Evolutionary conservation across 2,329 filamentous ascomycete species (phyloP).

Genomic region (Diplocarpon rosae): DNA sequence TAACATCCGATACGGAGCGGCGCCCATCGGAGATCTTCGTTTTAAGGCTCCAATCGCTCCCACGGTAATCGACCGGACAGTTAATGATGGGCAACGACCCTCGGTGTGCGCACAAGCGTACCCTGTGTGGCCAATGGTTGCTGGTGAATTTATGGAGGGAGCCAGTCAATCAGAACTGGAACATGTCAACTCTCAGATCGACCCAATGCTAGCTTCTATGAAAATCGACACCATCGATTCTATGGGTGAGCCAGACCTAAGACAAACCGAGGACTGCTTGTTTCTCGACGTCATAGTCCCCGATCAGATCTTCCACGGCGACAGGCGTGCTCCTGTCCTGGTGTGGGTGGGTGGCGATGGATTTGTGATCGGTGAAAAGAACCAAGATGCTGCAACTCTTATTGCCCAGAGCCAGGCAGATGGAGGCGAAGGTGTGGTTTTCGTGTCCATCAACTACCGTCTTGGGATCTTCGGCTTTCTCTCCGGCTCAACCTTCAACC

Average conservation of each 20-base stretch:
- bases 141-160: background rate
- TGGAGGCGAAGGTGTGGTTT: slow-evolving; percentile 28
- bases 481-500: slow-evolving; percentile 8
- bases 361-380: slow-evolving; percentile 32
- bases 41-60: slow-evolving; percentile 31
- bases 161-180: background rate
- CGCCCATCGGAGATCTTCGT: slow-evolving; percentile 32
- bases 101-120: slow-evolving; percentile 14
- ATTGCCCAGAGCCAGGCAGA: slow-evolving; percentile 20
- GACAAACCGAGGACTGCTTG: slow-evolving; percentile 32
- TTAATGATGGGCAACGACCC: slow-evolving; percentile 22
- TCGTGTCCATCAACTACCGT: slow-evolving; percentile 25
- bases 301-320: slow-evolving; percentile 25
- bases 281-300: slow-evolving; percentile 36
- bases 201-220: no score
- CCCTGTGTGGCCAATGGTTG: background rate
- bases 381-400: slow-evolving; percentile 29
- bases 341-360: slow-evolving; percentile 40
- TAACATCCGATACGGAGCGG: slow-evolving; percentile 33
- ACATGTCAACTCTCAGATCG: background rate
- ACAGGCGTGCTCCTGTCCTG: slow-evolving; percentile 29
- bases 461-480: slow-evolving; percentile 1
- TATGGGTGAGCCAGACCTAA: background rate
- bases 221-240: background rate
- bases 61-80: slow-evolving; percentile 21